These are phyloP conservation scores for Phytophthora pini DNA, from an alignment of 352 stramenopile genomes.

Conservation along the genomic window DNA sequence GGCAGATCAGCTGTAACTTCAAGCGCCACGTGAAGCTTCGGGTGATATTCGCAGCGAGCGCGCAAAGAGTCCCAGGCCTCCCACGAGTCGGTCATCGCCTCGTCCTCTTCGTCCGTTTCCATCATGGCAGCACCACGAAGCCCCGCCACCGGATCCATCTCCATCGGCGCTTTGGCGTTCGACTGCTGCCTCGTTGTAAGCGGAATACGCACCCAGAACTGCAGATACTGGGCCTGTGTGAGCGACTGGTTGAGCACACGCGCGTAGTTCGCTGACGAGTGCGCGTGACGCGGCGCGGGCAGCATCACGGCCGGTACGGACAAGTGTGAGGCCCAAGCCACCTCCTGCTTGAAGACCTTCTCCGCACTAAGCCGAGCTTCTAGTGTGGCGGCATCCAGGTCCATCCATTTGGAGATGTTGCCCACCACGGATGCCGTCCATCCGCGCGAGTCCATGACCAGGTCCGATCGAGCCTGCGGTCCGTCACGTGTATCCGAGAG, in stretches of 20 bases:
- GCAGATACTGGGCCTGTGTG: constrained; percentile 79
- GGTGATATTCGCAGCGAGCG: constrained; percentile 84
- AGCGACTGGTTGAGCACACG: constrained; percentile 82
- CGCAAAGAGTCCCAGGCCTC: constrained; percentile 85
- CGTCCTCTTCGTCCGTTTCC: constrained; percentile 37
- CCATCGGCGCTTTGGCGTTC: constrained; percentile 22
- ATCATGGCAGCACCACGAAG: constrained; percentile 29
- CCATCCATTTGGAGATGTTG: constrained; percentile 82
- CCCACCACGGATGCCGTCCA: constrained; percentile 89
- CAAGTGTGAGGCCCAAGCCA: constrained; percentile 97
- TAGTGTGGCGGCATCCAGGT: constrained; percentile 59
- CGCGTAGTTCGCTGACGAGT: constrained; percentile 85
- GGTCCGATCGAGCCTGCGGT: constrained; percentile 73
- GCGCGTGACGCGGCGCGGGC: constrained; percentile 61
- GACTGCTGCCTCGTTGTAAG: constrained; percentile 47
- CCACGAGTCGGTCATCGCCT: constrained; percentile 57
- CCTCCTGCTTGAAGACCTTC: constrained; percentile 90
- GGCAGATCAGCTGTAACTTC: constrained; percentile 88
- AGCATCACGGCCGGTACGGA: constrained; percentile 95
- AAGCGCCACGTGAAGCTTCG: constrained; percentile 83
- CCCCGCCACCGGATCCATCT: constrained; percentile 20
- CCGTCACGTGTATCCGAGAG: constrained; percentile 67
- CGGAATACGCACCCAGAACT: constrained; percentile 90
- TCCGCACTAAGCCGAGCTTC: constrained; percentile 59
- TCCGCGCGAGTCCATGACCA: constrained; percentile 83